Evolutionary conservation across 2,329 filamentous ascomycete species (phyloP).

Genomic region (Pseudogymnoascus sp.): DNA sequence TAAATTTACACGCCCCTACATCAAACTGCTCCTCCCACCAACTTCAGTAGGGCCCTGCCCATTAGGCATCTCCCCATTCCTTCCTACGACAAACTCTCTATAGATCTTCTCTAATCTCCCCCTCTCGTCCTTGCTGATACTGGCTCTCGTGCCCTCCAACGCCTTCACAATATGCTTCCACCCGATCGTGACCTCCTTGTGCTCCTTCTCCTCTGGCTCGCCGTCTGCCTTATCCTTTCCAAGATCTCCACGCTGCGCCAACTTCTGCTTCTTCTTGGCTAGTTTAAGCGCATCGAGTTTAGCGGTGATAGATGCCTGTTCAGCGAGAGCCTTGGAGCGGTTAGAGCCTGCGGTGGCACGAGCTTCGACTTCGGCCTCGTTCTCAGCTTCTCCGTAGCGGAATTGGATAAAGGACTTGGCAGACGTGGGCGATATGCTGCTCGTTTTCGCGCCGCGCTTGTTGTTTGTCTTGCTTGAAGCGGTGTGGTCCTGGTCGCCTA

Average conservation of each 20-base stretch:
- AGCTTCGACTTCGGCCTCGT: constrained; percentile 36
- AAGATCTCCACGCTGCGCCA: constrained; percentile 19
- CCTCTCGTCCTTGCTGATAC: constrained; percentile 73
- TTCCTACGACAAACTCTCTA: constrained; percentile 80
- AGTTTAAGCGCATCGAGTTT: constrained; percentile 75
- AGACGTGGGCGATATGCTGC: constrained; percentile 15
- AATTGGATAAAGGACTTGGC: constrained; percentile 68
- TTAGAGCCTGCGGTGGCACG: constrained; percentile 38
- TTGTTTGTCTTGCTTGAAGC: constrained; percentile 26
- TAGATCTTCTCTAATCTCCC: constrained; percentile 73
- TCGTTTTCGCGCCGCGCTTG: constrained; percentile 15
- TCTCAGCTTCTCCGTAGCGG: constrained; percentile 60
- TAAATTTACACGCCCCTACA: constrained; percentile 44
- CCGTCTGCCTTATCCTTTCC: constrained; percentile 20
- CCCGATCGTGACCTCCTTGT: constrained; percentile 67
- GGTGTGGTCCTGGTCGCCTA: constrained; percentile 52
- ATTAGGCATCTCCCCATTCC: constrained; percentile 91
- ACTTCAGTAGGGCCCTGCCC: constrained; percentile 88
- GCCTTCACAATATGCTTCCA: constrained; percentile 79
- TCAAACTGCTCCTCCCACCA: constrained; percentile 85
- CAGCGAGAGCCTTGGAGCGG: constrained; percentile 53
- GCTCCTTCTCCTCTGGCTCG: constrained; percentile 29
- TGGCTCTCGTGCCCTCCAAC: constrained; percentile 68
- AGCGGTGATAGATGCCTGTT: constrained; percentile 70
- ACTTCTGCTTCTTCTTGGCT: constrained; percentile 43